Evolutionary conservation across 768 basidiomycete species (phyloP).

Genomic region (Mycena rosella): DNA sequence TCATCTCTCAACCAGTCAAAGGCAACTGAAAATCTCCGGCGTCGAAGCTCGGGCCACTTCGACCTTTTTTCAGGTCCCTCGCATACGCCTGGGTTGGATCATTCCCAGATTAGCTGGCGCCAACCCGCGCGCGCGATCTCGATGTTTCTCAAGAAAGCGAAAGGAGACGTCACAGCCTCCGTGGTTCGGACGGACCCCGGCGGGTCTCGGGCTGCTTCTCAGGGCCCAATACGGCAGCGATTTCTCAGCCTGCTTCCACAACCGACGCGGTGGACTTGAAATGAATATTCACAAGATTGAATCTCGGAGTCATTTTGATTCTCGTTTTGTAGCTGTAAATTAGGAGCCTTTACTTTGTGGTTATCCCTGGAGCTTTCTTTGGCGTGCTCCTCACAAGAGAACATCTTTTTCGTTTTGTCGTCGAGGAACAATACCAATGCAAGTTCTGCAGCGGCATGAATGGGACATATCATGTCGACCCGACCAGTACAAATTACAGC

Average conservation of each 20-base stretch:
- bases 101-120: conserved; percentile 7
- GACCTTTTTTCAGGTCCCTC: neutral
- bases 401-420: too few relatives aligned
- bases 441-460: too few relatives aligned
- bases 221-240: neutral
- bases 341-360: too few relatives aligned
- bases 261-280: neutral
- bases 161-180: neutral
- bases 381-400: too few relatives aligned
- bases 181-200: neutral
- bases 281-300: neutral
- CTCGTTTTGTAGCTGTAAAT: neutral
- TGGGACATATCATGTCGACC: too few relatives aligned
- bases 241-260: neutral
- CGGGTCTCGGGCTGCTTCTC: too few relatives aligned
- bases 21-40: neutral
- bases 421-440: too few relatives aligned
- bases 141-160: conserved; percentile 5
- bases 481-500: too few relatives aligned
- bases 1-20: neutral
- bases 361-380: too few relatives aligned
- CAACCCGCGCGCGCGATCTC: conserved; percentile 4
- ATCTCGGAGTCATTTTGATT: too few relatives aligned
- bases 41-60: neutral
- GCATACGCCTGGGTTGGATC: neutral